Evolutionary conservation across 345 rosid species (phyloP).

Genomic region (Eucalyptus marginata): DNA sequence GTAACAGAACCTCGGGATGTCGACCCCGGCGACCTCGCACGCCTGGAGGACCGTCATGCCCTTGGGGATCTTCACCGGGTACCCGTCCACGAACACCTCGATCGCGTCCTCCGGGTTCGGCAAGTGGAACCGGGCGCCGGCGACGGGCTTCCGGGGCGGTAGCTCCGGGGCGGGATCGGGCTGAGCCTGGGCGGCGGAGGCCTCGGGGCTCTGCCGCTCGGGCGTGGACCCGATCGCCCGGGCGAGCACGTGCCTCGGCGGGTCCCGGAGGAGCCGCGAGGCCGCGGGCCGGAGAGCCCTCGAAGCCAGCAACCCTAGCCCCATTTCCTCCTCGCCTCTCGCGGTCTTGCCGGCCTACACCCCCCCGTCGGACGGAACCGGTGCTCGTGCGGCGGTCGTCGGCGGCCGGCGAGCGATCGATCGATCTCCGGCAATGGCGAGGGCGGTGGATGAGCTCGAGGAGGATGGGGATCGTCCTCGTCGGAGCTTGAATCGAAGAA

Average conservation of each 20-base stretch:
- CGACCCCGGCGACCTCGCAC: constrained; percentile 98
- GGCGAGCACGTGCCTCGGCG: constrained; percentile 13
- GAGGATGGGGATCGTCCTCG: background rate
- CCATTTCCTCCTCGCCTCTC: constrained; percentile 25
- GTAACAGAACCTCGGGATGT: constrained; percentile 93
- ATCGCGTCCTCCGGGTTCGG: constrained; percentile 86
- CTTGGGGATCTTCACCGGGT: constrained; percentile 90
- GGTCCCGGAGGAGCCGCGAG: constrained; percentile 10
- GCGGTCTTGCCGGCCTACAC: background rate
- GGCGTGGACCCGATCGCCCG: constrained; percentile 68
- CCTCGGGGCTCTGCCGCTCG: constrained; percentile 68
- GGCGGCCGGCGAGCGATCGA: background rate
- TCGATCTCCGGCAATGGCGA: background rate
- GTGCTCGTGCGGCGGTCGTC: background rate
- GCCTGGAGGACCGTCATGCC: constrained; percentile 97
- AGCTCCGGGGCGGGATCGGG: constrained; percentile 43
- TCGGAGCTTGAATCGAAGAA: background rate
- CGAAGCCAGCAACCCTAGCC: constrained; percentile 65
- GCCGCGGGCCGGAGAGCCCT: constrained; percentile 39
- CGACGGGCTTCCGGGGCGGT: constrained; percentile 56
- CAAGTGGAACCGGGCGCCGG: constrained; percentile 77
- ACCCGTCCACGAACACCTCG: constrained; percentile 95
- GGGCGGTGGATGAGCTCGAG: background rate
- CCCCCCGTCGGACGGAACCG: background rate
- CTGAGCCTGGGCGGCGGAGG: constrained; percentile 26